Evolutionary conservation across 139 green algal species (phyloP), one percentile per base, ranked within the genome.

Genomic region (Chlorella sp.): DNA sequence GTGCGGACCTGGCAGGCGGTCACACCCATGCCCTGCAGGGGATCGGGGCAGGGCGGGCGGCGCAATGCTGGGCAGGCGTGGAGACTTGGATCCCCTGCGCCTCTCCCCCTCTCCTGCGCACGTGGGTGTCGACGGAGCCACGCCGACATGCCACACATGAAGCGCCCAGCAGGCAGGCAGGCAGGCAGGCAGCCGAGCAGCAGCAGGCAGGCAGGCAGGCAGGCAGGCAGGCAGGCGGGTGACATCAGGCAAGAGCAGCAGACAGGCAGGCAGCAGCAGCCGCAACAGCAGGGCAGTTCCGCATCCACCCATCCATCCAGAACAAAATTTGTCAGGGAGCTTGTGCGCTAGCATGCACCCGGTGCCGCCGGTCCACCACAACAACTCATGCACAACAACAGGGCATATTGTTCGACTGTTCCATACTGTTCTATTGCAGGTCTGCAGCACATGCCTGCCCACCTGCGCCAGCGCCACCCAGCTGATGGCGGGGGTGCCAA

Each of bases 401-500:
- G 48, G 48, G 48, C 48, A 9, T 57, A 57, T n/a, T n/a, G n/a
- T n/a, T n/a, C n/a, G n/a, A n/a, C n/a, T n/a, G n/a, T n/a, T n/a
- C n/a, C n/a, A n/a, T n/a, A n/a, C n/a, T n/a, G 48, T 57, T 9
- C 7, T 9, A 57, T 57, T 57, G 48, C 48, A 57, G 5, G 48
- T 57, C 48, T 57, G 48, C 48, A 5, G 5, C 48, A 5, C 48
- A 57, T 57, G 48, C 48, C 48, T 9, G 32, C n/a, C 37, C 32
- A 57, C 94, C 30, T 85, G 57, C 7, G 95, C 96, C 37, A 98
- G 88, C 1, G 84, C 37, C 40, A 96, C 93, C 95, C 95, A 98
- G 85, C 97, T 91, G 9, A 98, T 89, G 11, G 39, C 39, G 18
- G 96, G 96, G 22, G 82, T 34, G 40, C 81, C 86, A 9, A 98